These are phyloP conservation scores for Amanita polypyramis DNA, from an alignment of 768 basidiomycete species.

Conservation along the genomic window DNA sequence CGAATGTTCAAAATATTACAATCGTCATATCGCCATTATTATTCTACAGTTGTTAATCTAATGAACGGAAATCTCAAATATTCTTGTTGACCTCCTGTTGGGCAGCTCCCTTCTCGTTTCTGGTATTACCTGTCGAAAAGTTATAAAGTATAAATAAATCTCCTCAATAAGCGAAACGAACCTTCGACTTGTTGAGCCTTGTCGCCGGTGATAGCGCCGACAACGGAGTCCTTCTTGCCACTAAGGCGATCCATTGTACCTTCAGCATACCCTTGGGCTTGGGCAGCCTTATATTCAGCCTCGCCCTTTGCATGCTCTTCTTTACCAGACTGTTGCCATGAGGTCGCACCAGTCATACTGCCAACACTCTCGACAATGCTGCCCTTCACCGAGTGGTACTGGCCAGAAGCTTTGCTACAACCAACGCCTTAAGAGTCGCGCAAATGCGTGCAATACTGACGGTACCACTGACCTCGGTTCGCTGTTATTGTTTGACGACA, in stretches of 20 bases:
- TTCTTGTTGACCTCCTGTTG: slow-evolving; percentile 44
- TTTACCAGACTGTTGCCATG: slow-evolving; percentile 39
- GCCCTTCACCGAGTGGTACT: slow-evolving; percentile 34
- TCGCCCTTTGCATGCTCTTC: slow-evolving; percentile 43
- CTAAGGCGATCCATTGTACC: slow-evolving; percentile 32
- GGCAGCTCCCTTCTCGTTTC: slow-evolving; percentile 41
- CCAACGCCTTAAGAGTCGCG: not conserved
- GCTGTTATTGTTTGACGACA: not conserved
- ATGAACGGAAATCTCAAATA: not conserved
- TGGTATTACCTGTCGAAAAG: slow-evolving; percentile 32
- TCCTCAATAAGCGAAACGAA: slow-evolving; percentile 10
- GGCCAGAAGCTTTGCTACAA: slow-evolving; percentile 31
- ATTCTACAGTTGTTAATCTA: not conserved
- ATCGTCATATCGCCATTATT: not conserved
- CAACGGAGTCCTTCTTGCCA: slow-evolving; percentile 37
- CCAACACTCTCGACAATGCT: slow-evolving; percentile 30
- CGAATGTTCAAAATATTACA: not conserved
- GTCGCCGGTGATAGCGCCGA: slow-evolving; percentile 45
- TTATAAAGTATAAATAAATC: not conserved
- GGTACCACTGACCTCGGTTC: not conserved
- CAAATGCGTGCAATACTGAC: not conserved
- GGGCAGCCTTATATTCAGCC: slow-evolving; percentile 37
- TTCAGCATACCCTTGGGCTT: slow-evolving; percentile 39
- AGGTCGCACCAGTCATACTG: slow-evolving; percentile 32
- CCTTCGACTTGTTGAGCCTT: slow-evolving; percentile 32